A percentile compares a stretch with the other conserved stretches of the same genome.
Evolutionary conservation across 225 moss, liverwort and hornwort genomes (phyloP).

Genomic region (Marchantia polymorpha): DNA sequence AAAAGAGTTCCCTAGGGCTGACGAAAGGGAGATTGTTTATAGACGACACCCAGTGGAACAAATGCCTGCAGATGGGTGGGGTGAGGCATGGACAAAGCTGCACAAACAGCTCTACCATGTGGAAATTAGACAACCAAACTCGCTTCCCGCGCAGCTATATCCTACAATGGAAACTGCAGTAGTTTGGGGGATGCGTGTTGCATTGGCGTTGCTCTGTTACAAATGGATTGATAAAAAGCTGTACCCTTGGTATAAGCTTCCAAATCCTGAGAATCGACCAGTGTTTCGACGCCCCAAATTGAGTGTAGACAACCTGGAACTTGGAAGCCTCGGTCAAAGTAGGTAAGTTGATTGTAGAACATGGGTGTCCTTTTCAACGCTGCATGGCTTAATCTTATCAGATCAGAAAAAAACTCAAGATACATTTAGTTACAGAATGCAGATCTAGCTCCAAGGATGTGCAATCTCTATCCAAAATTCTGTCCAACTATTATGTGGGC

Average conservation of each 20-base stretch:
- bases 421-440: neutral
- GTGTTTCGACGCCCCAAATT: slow-evolving; percentile 75
- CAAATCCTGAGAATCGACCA: slow-evolving; percentile 71
- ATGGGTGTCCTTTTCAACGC: too few relatives aligned
- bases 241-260: slow-evolving; percentile 84
- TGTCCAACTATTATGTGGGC: too few relatives aligned
- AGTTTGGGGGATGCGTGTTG: slow-evolving; percentile 92
- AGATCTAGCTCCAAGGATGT: neutral
- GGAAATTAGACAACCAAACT: slow-evolving; percentile 75
- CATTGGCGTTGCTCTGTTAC: slow-evolving; percentile 68
- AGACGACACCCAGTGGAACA: slow-evolving; percentile 77
- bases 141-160: slow-evolving; percentile 67
- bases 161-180: slow-evolving; percentile 87
- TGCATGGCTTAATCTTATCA: neutral
- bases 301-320: slow-evolving; percentile 64
- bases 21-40: slow-evolving; percentile 56
- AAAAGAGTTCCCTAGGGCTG: neutral
- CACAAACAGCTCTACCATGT: slow-evolving; percentile 78
- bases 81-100: slow-evolving; percentile 85
- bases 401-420: neutral
- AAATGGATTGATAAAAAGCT: slow-evolving; percentile 74
- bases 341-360: slow-evolving; percentile 42
- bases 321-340: slow-evolving; percentile 97
- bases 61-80: slow-evolving; percentile 99
- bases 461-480: neutral